A percentile compares a stretch with the other conserved stretches of the same genome.
Conservation (phyloP, 768 basidiomycete species). For the Suillus tomentosus region DNA sequence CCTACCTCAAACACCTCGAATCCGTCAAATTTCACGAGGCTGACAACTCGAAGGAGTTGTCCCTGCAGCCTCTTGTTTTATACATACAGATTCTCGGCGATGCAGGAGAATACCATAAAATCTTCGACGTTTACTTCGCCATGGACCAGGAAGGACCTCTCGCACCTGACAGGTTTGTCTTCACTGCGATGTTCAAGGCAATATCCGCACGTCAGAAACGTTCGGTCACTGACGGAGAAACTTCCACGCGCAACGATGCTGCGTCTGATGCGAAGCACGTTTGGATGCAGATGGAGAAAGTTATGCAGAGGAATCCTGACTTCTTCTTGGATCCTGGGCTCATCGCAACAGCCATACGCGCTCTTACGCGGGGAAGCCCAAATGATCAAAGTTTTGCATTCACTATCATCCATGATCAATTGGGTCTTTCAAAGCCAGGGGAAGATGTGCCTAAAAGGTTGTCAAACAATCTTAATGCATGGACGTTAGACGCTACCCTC, state of each 20-base stretch:
- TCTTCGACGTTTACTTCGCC: conserved; percentile 76
- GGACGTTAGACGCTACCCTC: conserved; percentile 56
- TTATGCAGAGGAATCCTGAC: conserved; percentile 44
- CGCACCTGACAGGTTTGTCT: conserved; percentile 62
- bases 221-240: conserved; percentile 17
- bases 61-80: conserved; percentile 47
- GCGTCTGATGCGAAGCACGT: conserved; percentile 71
- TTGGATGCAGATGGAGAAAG: conserved; percentile 67
- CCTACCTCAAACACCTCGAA: conserved; percentile 52
- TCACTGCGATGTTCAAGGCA: conserved; percentile 65
- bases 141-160: conserved; percentile 64
- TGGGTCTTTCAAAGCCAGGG: conserved; percentile 56
- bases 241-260: conserved; percentile 38
- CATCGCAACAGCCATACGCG: conserved; percentile 52
- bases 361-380: conserved; percentile 55
- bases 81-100: conserved; percentile 72
- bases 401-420: conserved; percentile 60
- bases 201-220: conserved; percentile 28
- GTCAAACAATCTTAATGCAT: conserved; percentile 43
- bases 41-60: conserved; percentile 47
- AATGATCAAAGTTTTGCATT: conserved; percentile 69
- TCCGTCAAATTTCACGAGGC: conserved; percentile 52
- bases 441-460: conserved; percentile 41
- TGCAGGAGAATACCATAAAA: conserved; percentile 58
- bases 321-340: conserved; percentile 57